phyloP scores from a whole-genome alignment of 2,329 filamentous ascomycete genomes.

The Madurella fahalii region DNA sequence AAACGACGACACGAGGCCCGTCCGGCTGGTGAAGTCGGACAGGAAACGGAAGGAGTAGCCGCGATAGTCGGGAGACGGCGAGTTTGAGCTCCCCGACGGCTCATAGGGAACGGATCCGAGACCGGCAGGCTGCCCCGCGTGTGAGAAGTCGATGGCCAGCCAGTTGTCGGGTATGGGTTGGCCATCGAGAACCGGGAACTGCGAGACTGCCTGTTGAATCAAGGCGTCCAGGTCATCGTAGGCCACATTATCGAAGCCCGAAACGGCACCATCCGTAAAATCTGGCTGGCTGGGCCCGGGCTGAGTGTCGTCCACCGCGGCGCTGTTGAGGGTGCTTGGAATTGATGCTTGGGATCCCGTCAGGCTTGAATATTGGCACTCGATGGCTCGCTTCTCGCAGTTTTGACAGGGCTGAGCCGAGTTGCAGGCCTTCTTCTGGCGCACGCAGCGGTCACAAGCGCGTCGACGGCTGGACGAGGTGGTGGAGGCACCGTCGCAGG shows the following conservation, averaged over 20 bases:
- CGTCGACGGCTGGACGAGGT: conserved; percentile 25
- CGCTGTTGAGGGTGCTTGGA: neutral
- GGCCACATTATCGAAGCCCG: conserved; percentile 8
- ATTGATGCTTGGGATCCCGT: neutral
- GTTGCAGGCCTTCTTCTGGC: conserved; percentile 35
- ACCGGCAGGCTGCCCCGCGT: neutral
- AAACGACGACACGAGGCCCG: conserved; percentile 34
- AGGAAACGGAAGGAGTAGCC: conserved; percentile 30
- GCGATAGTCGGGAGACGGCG: conserved; percentile 4
- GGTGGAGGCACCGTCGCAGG: conserved; percentile 28
- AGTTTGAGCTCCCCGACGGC: neutral
- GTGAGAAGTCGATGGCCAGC: conserved; percentile 13
- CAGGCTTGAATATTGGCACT: conserved; percentile 23
- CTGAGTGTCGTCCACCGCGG: neutral
- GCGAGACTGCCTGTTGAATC: conserved; percentile 19
- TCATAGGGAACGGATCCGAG: neutral
- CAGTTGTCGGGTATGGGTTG: conserved; percentile 13
- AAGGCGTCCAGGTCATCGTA: conserved; percentile 19
- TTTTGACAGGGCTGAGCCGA: conserved; percentile 30
- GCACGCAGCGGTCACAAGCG: conserved; percentile 34
- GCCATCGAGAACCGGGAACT: conserved; percentile 12
- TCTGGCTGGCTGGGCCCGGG: neutral
- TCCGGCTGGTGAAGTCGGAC: conserved; percentile 34
- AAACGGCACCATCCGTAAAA: neutral
- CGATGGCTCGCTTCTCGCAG: conserved; percentile 26